phyloP scores from a whole-genome alignment of 2,329 filamentous ascomycete genomes.

The Aureobasidium leucospermi region DNA sequence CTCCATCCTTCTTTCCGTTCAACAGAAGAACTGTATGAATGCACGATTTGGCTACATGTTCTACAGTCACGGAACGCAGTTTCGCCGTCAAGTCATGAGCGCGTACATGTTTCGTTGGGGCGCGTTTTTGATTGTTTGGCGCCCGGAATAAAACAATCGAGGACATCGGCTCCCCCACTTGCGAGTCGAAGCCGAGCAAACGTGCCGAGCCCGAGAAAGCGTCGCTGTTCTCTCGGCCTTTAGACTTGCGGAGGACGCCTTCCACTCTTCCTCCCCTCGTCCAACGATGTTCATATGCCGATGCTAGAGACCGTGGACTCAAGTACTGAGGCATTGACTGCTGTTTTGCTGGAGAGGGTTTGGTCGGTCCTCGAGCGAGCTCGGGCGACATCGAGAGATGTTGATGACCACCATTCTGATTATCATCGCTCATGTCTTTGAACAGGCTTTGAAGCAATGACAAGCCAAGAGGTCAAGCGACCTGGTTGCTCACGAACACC shows the following conservation, averaged over 20 bases:
- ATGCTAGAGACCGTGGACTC: neutral
- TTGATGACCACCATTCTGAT: too few species aligned
- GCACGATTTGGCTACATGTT: neutral
- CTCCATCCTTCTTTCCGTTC: too few species aligned
- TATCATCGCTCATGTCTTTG: neutral
- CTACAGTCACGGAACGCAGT: neutral
- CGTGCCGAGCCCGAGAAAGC: neutral
- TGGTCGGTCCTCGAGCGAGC: neutral
- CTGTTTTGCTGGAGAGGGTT: neutral
- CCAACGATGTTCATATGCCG: neutral
- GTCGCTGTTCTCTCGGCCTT: conserved; percentile 1
- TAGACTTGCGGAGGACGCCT: neutral
- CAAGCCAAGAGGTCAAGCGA: too few species aligned
- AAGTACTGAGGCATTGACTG: neutral
- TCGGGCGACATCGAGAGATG: neutral
- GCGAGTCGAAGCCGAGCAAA: neutral
- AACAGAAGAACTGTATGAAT: neutral
- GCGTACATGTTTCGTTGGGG: neutral
- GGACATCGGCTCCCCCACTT: conserved; percentile 7
- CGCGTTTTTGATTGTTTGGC: neutral
- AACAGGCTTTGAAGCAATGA: neutral
- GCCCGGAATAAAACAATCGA: neutral
- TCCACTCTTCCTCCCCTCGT: neutral
- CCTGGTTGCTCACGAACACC: too few species aligned
- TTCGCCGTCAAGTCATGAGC: neutral